Evolutionary conservation across 108 stramenopile genomes (phyloP).

Genomic region (Nitzschia palea): DNA sequence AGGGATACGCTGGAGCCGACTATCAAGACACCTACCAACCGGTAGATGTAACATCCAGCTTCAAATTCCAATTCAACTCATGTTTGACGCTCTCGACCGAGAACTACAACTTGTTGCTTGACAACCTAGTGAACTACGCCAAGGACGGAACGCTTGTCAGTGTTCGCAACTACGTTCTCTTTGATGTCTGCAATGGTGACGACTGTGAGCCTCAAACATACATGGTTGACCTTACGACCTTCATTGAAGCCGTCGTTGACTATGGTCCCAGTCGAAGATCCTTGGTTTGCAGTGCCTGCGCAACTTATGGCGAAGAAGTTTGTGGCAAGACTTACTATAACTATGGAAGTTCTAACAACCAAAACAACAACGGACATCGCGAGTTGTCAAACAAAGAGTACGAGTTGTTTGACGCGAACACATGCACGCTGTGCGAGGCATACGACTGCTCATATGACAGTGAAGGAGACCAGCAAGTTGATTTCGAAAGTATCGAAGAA

Average conservation of each 20-base stretch:
- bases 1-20: not conserved
- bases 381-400: slow-evolving; percentile 1
- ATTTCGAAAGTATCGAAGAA: slow-evolving; percentile 4
- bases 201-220: slow-evolving; percentile 16
- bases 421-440: slow-evolving; percentile 1
- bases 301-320: slow-evolving; percentile 11
- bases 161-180: slow-evolving; percentile 19
- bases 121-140: slow-evolving; percentile 5
- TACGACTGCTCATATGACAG: slow-evolving; percentile 15
- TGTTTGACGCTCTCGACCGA: slow-evolving; percentile 14
- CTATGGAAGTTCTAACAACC: not conserved
- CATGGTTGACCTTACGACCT: slow-evolving; percentile 19
- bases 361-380: slow-evolving; percentile 15
- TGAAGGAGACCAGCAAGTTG: slow-evolving; percentile 23
- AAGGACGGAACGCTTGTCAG: not conserved
- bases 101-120: slow-evolving; percentile 22
- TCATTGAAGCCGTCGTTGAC: slow-evolving; percentile 10
- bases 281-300: slow-evolving; percentile 10
- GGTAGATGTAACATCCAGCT: not conserved
- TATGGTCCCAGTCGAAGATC: not conserved
- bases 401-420: slow-evolving; percentile 15
- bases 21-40: slow-evolving; percentile 1
- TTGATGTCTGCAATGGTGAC: slow-evolving; percentile 17
- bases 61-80: slow-evolving; percentile 20
- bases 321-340: slow-evolving; percentile 15